phyloP scores from a whole-genome alignment of 192 early-diverging fungal species.

The Powellomyces hirtus region DNA sequence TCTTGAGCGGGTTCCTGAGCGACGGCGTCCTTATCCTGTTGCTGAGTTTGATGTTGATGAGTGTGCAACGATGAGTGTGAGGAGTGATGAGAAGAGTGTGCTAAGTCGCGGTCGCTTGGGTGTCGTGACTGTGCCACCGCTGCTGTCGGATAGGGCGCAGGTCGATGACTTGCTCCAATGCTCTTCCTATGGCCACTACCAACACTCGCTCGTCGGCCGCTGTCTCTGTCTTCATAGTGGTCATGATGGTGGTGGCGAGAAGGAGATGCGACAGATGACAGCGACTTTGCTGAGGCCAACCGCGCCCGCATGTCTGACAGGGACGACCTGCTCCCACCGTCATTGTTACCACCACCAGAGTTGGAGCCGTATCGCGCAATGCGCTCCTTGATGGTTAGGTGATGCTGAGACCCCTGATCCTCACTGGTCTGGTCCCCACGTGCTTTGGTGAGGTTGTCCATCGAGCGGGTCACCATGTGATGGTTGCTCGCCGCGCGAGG shows the following conservation, averaged over 20 bases:
- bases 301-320: not conserved
- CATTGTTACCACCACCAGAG: not conserved
- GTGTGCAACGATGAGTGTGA: no score
- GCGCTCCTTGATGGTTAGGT: constrained; percentile 1
- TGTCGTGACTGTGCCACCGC: no score
- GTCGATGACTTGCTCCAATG: not conserved
- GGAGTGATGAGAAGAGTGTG: no score
- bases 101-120: no score
- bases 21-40: no score
- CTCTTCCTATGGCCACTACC: not conserved
- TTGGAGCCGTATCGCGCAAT: not conserved
- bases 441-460: not conserved
- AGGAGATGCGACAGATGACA: not conserved
- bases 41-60: no score
- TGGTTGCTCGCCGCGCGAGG: not conserved
- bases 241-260: not conserved
- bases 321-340: not conserved
- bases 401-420: not conserved
- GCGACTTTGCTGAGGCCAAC: no score
- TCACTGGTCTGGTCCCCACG: not conserved
- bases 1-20: no score
- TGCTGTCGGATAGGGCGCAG: no score
- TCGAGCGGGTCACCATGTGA: no score
- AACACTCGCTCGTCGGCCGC: not conserved
- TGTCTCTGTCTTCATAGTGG: not conserved